Evolutionary conservation across 768 basidiomycete species (phyloP).

Genomic region (Amanita subjunquillea): DNA sequence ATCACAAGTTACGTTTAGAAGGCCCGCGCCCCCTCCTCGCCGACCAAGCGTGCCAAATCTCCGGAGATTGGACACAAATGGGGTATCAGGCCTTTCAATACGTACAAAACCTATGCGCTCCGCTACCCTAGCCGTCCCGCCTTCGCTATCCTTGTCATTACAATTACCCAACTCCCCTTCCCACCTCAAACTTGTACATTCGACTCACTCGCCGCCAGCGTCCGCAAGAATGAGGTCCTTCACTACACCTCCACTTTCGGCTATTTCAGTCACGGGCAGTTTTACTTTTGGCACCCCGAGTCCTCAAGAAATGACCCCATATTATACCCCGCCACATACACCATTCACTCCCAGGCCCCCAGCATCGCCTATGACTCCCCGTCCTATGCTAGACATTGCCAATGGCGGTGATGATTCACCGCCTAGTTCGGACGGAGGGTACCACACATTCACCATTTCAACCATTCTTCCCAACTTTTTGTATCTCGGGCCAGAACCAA

Average conservation of each 20-base stretch:
- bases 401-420: conserved; percentile 23
- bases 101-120: conserved; percentile 50
- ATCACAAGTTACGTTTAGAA: conserved; percentile 45
- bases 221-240: conserved; percentile 28
- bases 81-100: conserved; percentile 50
- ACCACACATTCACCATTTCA: conserved; percentile 70
- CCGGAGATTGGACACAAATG: conserved; percentile 50
- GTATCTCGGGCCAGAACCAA: conserved; percentile 85
- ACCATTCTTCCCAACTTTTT: conserved; percentile 88
- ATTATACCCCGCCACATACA: conserved; percentile 44
- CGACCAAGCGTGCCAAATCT: conserved; percentile 58
- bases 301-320: conserved; percentile 34
- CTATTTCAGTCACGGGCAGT: background rate
- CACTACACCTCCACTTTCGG: background rate
- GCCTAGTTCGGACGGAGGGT: conserved; percentile 48
- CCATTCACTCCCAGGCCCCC: conserved; percentile 41
- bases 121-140: conserved; percentile 46
- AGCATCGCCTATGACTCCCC: conserved; percentile 54
- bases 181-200: conserved; percentile 49
- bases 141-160: conserved; percentile 24
- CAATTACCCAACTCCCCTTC: conserved; percentile 42
- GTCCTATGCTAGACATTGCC: conserved; percentile 39
- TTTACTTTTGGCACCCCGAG: background rate
- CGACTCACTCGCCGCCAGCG: conserved; percentile 46
- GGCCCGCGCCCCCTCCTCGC: conserved; percentile 35